phyloP scores from a whole-genome alignment of 495 filamentous ascomycete genomes.

The Penicillium coffeae region DNA sequence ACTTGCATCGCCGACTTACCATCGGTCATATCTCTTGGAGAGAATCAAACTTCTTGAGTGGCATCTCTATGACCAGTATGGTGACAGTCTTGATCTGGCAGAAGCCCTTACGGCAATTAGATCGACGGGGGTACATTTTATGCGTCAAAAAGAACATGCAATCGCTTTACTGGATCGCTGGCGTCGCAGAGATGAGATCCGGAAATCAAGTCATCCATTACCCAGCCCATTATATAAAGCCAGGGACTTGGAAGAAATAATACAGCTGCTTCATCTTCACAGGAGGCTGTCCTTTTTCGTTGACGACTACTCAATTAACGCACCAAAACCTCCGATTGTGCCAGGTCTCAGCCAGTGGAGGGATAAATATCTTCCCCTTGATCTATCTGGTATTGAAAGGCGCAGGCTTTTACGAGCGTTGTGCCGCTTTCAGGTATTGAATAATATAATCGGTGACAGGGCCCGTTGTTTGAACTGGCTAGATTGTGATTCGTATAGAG shows the following conservation, averaged over 20 bases:
- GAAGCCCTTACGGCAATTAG: constrained; percentile 18
- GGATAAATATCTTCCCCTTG: too few relatives aligned
- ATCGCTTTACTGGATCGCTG: constrained; percentile 17
- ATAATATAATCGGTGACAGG: too few relatives aligned
- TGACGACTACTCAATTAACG: constrained; percentile 11
- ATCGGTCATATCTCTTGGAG: constrained; percentile 16
- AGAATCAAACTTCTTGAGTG: constrained; percentile 9
- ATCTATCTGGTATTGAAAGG: too few relatives aligned
- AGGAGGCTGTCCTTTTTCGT: constrained; percentile 13
- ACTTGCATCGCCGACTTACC: constrained; percentile 15
- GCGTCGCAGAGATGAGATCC: constrained; percentile 17
- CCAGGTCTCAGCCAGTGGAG: too few relatives aligned
- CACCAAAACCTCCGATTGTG: constrained; percentile 10
- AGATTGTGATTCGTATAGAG: too few relatives aligned
- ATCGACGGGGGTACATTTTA: constrained; percentile 8
- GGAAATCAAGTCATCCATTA: not conserved
- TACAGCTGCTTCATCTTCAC: constrained; percentile 13
- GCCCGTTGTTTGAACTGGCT: too few relatives aligned
- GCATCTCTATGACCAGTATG: constrained; percentile 10
- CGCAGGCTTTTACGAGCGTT: too few relatives aligned
- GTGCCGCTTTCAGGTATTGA: too few relatives aligned
- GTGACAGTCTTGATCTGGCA: constrained; percentile 5
- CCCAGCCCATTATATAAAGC: constrained; percentile 3
- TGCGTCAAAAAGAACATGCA: constrained; percentile 1
- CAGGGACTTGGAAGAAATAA: constrained; percentile 3